Evolutionary conservation across 1,284 basidiomycete genomes (phyloP).

Genomic region (Golubevia pallescens): DNA sequence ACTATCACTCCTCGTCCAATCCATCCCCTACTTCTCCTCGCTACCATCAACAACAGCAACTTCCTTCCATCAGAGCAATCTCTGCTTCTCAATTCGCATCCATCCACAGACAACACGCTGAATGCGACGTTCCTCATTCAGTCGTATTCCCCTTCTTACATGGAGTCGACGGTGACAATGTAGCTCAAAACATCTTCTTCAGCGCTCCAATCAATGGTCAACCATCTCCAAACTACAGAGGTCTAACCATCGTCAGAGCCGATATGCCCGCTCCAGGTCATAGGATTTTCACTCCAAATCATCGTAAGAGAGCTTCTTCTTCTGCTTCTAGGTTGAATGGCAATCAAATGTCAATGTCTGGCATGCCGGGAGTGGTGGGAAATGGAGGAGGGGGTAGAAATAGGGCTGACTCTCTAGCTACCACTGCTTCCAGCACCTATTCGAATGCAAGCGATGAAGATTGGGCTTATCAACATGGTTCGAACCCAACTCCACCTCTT

Average conservation of each 20-base stretch:
- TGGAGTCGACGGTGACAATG: constrained; percentile 49
- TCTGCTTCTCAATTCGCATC: constrained; percentile 39
- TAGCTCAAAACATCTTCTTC: constrained; percentile 52
- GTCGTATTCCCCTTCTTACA: constrained; percentile 60
- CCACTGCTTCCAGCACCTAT: constrained; percentile 19
- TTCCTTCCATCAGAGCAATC: constrained; percentile 42
- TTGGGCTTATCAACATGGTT: no score
- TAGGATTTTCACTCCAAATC: constrained; percentile 14
- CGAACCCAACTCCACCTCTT: no score
- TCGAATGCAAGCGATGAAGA: constrained; percentile 1
- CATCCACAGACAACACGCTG: constrained; percentile 34
- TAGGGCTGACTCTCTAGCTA: constrained; percentile 30
- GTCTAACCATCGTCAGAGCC: constrained; percentile 57
- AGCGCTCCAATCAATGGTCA: constrained; percentile 32
- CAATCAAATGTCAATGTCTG: constrained; percentile 14
- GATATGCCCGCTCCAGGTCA: constrained; percentile 45
- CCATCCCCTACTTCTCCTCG: neutral
- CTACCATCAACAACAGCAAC: neutral
- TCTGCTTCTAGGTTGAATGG: constrained; percentile 11
- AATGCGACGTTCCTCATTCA: constrained; percentile 44
- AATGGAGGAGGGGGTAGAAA: no score
- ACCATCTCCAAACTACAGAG: constrained; percentile 47
- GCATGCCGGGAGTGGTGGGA: no score
- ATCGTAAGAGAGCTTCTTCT: constrained; percentile 13
- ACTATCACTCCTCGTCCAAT: neutral